These are phyloP conservation scores for Planoprotostelium fungivorum DNA, from an alignment of 78 protist genomes.

Conservation along the genomic window DNA sequence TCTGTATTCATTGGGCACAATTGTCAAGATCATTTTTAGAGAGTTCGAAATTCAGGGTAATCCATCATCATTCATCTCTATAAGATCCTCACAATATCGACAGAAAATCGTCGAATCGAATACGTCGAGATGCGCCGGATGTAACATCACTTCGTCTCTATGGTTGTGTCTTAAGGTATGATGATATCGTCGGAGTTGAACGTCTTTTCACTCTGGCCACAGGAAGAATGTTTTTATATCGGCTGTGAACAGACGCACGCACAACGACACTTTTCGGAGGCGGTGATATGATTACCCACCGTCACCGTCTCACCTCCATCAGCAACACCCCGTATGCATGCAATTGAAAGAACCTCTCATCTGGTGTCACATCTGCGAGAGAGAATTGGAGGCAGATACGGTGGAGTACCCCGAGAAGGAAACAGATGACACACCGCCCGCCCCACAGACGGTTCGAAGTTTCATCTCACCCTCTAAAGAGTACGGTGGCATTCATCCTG, in stretches of 20 bases:
- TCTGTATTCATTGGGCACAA: no score
- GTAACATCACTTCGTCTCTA: neutral
- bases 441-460: no score
- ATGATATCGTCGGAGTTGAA: neutral
- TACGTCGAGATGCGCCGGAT: neutral
- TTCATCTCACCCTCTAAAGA: neutral
- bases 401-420: no score
- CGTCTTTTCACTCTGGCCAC: neutral
- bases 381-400: neutral
- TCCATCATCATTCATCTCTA: no score
- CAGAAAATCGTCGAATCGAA: no score
- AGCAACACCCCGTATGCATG: neutral
- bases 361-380: neutral
- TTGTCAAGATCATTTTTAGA: no score
- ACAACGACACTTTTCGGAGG: neutral
- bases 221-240: neutral
- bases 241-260: neutral
- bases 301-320: neutral
- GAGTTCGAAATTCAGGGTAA: no score
- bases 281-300: neutral
- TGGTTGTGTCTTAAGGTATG: neutral
- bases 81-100: no score
- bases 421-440: no score
- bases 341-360: neutral
- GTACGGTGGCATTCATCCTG: neutral